A percentile compares a stretch with the other conserved stretches of the same genome.
phyloP scores from a whole-genome alignment of 306 rosid species.

The Sphenostylis stenocarpa region DNA sequence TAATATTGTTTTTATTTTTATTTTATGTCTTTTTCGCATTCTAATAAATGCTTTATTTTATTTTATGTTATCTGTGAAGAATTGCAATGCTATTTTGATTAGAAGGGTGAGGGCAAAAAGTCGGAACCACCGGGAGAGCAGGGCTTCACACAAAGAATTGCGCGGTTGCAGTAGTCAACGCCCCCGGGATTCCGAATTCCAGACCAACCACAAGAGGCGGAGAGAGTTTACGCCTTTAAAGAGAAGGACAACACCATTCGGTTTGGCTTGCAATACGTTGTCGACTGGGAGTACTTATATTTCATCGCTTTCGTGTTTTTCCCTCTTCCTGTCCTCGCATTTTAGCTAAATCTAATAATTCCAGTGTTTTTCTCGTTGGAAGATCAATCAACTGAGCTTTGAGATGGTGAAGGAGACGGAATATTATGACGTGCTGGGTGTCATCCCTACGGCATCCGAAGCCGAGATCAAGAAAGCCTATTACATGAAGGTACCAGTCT shows the following conservation, averaged over 20 bases:
- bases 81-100: not conserved
- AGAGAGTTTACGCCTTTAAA: not conserved
- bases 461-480: slow-evolving; percentile 97
- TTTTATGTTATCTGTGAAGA: not conserved
- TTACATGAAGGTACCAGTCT: slow-evolving; percentile 72
- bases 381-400: slow-evolving; percentile 23
- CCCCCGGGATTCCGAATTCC: not conserved
- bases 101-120: slow-evolving; percentile 2
- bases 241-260: not conserved
- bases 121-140: slow-evolving; percentile 13
- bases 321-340: not conserved
- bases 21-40: no score
- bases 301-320: not conserved
- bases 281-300: slow-evolving; percentile 14
- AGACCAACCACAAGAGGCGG: not conserved
- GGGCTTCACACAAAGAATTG: slow-evolving; percentile 5
- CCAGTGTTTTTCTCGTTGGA: not conserved
- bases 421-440: slow-evolving; percentile 91
- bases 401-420: slow-evolving; percentile 97
- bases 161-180: slow-evolving; percentile 34
- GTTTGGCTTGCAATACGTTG: not conserved
- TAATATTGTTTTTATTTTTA: no score
- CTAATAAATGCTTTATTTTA: no score
- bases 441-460: slow-evolving; percentile 83
- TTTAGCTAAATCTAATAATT: slow-evolving; percentile 12